These are phyloP conservation scores for Ciborinia camelliae DNA, from an alignment of 2,329 filamentous ascomycete species.

Conservation along the genomic window DNA sequence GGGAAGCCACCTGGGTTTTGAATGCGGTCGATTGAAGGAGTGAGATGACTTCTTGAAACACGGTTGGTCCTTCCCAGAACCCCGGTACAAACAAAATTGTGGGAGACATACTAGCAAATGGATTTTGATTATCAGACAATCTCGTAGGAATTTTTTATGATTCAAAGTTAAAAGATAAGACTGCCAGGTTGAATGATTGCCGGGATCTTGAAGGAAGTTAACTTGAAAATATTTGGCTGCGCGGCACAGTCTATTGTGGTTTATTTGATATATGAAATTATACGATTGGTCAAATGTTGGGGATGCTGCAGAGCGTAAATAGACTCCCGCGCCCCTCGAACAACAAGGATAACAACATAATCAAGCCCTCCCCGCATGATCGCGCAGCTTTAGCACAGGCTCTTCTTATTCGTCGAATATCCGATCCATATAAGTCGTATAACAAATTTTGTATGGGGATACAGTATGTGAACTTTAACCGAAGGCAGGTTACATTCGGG, in stretches of 20 bases:
- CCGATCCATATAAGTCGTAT: background rate
- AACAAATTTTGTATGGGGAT: background rate
- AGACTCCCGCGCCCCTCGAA: background rate
- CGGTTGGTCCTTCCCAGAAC: constrained; percentile 31
- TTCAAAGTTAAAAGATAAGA: background rate
- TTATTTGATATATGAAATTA: background rate
- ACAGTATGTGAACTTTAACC: background rate
- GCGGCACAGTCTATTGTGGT: background rate
- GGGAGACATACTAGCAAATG: background rate
- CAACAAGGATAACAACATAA: background rate
- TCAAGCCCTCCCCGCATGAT: background rate
- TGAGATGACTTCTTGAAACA: constrained; percentile 23
- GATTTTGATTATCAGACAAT: background rate
- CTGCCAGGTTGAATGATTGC: background rate
- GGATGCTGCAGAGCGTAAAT: background rate
- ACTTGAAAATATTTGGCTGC: background rate
- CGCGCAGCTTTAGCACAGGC: background rate
- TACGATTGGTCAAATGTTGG: background rate
- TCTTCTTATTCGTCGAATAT: background rate
- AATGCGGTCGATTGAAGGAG: constrained; percentile 18
- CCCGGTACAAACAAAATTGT: constrained; percentile 32
- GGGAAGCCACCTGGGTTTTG: constrained; percentile 6
- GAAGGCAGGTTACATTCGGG: background rate
- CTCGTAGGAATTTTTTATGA: background rate
- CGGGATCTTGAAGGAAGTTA: background rate